These are phyloP conservation scores for Colletotrichum cordylinicola DNA, from an alignment of 2,329 filamentous ascomycete genomes.

Conservation along the genomic window DNA sequence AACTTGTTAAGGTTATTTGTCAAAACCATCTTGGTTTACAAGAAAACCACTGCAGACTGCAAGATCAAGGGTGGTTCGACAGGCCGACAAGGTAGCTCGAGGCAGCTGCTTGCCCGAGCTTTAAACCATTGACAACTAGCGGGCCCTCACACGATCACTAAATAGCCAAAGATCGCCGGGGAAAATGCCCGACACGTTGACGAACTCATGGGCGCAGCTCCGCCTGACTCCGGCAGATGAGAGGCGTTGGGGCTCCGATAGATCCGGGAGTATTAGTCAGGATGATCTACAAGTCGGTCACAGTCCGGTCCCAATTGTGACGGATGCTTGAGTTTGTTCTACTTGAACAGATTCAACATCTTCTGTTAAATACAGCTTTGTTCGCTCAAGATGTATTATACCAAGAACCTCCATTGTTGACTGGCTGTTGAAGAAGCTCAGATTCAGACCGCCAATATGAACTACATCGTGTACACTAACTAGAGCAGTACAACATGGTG, in stretches of 20 bases:
- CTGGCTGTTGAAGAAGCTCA: background rate
- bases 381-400: background rate
- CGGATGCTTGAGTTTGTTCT: background rate
- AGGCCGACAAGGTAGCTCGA: background rate
- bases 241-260: background rate
- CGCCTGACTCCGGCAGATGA: background rate
- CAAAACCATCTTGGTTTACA: background rate
- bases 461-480: too few species aligned
- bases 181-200: background rate
- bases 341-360: rapidly evolving
- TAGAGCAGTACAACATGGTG: too few species aligned
- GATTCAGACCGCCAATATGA: too few species aligned
- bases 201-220: background rate
- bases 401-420: background rate
- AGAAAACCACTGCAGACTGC: background rate
- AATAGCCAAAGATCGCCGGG: background rate
- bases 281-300: background rate
- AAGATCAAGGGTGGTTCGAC: background rate
- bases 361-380: background rate
- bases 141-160: background rate
- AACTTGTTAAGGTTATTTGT: background rate
- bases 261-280: background rate
- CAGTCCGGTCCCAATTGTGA: background rate
- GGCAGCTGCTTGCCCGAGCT: background rate
- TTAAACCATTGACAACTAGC: background rate